Base-by-base conservation (phyloP, 2,329 filamentous ascomycete genomes). In the Penicillium sp. region DNA sequence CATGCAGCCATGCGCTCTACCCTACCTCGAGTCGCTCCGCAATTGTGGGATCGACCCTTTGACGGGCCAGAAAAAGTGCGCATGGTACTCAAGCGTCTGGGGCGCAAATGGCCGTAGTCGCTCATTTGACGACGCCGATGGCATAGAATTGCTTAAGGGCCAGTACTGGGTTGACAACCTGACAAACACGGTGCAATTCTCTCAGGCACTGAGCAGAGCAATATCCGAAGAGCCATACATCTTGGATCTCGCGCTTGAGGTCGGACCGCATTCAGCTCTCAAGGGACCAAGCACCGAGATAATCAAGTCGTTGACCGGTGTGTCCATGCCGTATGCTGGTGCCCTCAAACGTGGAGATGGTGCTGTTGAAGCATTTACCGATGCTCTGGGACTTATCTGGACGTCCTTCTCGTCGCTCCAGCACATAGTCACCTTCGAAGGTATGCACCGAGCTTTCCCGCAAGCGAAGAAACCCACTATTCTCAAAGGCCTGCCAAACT, bases 101-200 rank as follows among this genome's bases (percentile, higher is more conserved):
- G 16, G 23, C 40, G 35, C 16, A 32, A 14, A 26, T 16, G 14
- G 13, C 31, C 40, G 28, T 40, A 40, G 34, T 23, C 46, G 10
- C 5, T 24, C 23, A 24, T 24, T 24, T 8, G 8, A 24, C 23
- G 5, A 24, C 5, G 34, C 26, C 31, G 22, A 42, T 11, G 18
- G 42, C 23, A n/a, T n/a, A n/a, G n/a, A n/a, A n/a, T 24, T 24
- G 8, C 28, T 51, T 16, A 16, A 20, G 10, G 34, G 50, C 5
- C 16, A 28, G 5, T 68, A 69, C 42, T 69, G 65, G 62, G 51
- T 56, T 3, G 48, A 55, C 37, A 69, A 69, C 49, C 52, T 69
- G 50, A 46, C 57, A 0, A 50, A 54, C 2, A 50, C 62, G 9
- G 64, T 69, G n/a, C 50, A 56, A 6, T 69, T 68, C 47, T 52